These are phyloP conservation scores for Solanum pinnatisectum DNA, from an alignment of 257 asterid species.

Conservation along the genomic window DNA sequence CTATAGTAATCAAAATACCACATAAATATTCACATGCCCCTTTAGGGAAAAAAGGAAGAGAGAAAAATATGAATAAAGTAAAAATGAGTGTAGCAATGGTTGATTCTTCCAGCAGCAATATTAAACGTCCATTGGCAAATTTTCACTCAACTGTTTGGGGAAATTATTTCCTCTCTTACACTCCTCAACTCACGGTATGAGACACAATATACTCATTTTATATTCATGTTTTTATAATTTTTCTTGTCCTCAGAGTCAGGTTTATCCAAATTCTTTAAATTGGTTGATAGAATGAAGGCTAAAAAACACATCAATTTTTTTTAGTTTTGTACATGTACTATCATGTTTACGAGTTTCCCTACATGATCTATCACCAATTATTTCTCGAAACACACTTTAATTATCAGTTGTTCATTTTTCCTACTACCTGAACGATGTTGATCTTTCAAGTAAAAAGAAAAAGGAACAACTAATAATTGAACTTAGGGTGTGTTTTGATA, in stretches of 20 bases:
- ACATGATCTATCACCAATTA: no score
- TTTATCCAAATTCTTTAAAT: no score
- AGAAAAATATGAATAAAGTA: neutral
- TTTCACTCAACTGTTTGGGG: neutral
- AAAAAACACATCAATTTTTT: no score
- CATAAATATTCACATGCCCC: neutral
- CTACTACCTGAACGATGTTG: no score
- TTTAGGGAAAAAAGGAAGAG: neutral
- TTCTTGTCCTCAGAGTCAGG: neutral
- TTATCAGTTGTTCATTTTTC: no score
- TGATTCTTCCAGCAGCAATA: neutral
- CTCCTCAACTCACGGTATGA: neutral
- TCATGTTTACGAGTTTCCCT: no score
- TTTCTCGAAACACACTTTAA: no score
- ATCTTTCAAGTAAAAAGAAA: no score
- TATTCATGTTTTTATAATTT: neutral
- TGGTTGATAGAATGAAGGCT: no score
- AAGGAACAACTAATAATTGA: no score
- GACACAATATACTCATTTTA: neutral
- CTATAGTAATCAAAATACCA: neutral
- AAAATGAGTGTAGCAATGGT: neutral
- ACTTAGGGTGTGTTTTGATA: no score
- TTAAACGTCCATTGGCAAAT: neutral
- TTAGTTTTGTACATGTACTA: no score
- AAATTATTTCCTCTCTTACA: neutral